Evolutionary conservation across 2,329 filamentous ascomycete species (phyloP).

Genomic region (Xylariaceae sp.): DNA sequence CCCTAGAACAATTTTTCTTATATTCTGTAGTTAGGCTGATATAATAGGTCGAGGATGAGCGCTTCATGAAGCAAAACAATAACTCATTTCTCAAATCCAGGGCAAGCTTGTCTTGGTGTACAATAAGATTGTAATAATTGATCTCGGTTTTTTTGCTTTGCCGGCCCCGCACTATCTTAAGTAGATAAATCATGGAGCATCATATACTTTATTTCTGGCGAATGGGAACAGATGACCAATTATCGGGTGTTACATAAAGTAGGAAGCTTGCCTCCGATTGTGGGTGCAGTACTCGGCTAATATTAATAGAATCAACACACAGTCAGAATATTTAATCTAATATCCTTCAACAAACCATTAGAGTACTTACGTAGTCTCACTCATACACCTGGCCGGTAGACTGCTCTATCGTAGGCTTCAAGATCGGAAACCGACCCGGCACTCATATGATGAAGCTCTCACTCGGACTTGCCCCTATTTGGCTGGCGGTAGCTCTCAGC

Average conservation of each 20-base stretch:
- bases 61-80: no score
- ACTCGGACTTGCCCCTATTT: constrained; percentile 27
- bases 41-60: no score
- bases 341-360: constrained; percentile 3
- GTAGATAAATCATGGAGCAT: constrained; percentile 7
- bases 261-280: constrained; percentile 9
- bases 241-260: constrained; percentile 23
- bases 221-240: constrained; percentile 13
- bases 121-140: constrained; percentile 1
- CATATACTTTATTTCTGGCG: constrained; percentile 10
- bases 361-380: constrained; percentile 9
- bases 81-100: no score
- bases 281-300: constrained; percentile 16
- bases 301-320: constrained; percentile 13
- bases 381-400: constrained; percentile 10
- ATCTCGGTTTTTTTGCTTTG: background rate
- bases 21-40: no score
- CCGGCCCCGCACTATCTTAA: constrained; percentile 18
- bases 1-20: no score
- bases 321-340: constrained; percentile 16
- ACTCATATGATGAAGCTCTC: constrained; percentile 26
- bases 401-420: background rate
- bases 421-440: constrained; percentile 1
- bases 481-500: constrained; percentile 24
- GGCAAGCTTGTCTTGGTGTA: no score